Percentiles rank a stretch among this genome's conserved stretches.
These are phyloP conservation scores for Teunomyces atbi DNA, from an alignment of 805 yeast genomes.

Conservation along the genomic window DNA sequence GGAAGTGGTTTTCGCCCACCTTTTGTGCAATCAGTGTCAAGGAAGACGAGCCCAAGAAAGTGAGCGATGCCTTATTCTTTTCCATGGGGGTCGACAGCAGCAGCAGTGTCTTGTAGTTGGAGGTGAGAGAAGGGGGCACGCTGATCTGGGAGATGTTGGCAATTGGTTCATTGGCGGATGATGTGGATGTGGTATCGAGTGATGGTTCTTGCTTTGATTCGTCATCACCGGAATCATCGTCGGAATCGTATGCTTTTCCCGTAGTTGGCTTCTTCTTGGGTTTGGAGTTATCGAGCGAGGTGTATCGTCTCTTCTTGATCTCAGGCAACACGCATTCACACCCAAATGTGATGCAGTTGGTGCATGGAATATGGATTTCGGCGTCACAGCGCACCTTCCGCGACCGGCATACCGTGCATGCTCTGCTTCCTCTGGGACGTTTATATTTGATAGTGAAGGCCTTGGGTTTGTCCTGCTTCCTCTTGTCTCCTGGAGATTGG, in stretches of 20 bases:
- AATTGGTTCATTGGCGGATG: slow-evolving; percentile 31
- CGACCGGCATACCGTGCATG: slow-evolving; percentile 75
- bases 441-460: slow-evolving; percentile 48
- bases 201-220: background rate
- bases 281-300: slow-evolving; percentile 15
- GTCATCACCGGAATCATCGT: slow-evolving; percentile 2
- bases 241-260: slow-evolving; percentile 2
- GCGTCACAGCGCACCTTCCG: slow-evolving; percentile 83
- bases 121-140: slow-evolving; percentile 44
- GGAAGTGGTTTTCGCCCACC: slow-evolving; percentile 48
- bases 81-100: slow-evolving; percentile 21
- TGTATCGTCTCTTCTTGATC: slow-evolving; percentile 44
- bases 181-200: background rate
- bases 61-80: slow-evolving; percentile 35
- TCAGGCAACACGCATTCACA: slow-evolving; percentile 71
- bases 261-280: slow-evolving; percentile 11
- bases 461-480: slow-evolving; percentile 30
- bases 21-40: slow-evolving; percentile 47
- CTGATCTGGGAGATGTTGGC: slow-evolving; percentile 41
- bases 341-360: slow-evolving; percentile 71
- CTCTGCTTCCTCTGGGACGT: slow-evolving; percentile 64
- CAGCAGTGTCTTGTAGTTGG: slow-evolving; percentile 39
- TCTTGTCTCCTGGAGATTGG: background rate
- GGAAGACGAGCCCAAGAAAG: slow-evolving; percentile 56
- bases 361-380: slow-evolving; percentile 48